Percentiles rank a stretch among this genome's conserved stretches.
Evolutionary conservation across 2,329 filamentous ascomycete species (phyloP).

Genomic region (Moelleriella libera): DNA sequence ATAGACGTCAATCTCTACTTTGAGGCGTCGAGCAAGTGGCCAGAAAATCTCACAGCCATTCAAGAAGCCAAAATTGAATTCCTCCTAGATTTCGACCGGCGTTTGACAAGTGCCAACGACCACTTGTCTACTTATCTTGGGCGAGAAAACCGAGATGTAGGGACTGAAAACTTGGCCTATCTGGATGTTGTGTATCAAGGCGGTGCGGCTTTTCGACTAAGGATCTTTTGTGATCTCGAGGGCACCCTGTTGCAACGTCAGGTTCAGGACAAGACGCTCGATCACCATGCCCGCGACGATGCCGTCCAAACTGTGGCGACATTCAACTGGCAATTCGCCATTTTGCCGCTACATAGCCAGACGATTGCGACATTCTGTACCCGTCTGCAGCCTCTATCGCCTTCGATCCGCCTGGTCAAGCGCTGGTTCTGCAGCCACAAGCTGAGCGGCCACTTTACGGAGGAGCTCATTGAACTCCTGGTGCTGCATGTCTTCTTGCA

Average conservation of each 20-base stretch:
- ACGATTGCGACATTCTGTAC: slow-evolving; percentile 69
- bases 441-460: slow-evolving; percentile 58
- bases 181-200: slow-evolving; percentile 66
- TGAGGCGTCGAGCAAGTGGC: slow-evolving; percentile 87
- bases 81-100: slow-evolving; percentile 58
- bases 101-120: slow-evolving; percentile 48
- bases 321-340: slow-evolving; percentile 58
- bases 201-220: slow-evolving; percentile 65
- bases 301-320: slow-evolving; percentile 54
- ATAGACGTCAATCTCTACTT: slow-evolving; percentile 80
- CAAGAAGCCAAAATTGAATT: slow-evolving; percentile 92
- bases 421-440: slow-evolving; percentile 81
- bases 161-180: slow-evolving; percentile 64
- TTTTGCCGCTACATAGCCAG: slow-evolving; percentile 67
- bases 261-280: slow-evolving; percentile 57
- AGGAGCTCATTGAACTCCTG: slow-evolving; percentile 76
- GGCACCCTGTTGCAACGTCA: slow-evolving; percentile 66
- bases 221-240: slow-evolving; percentile 83
- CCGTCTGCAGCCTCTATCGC: slow-evolving; percentile 64
- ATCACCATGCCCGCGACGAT: slow-evolving; percentile 51
- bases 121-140: slow-evolving; percentile 57
- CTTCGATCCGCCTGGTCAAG: slow-evolving; percentile 73
- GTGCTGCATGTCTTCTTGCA: slow-evolving; percentile 66
- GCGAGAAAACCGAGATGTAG: slow-evolving; percentile 58
- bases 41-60: slow-evolving; percentile 79